Base-by-base conservation (phyloP, 73 alveolate species). In the Uronychia setigera region DNA sequence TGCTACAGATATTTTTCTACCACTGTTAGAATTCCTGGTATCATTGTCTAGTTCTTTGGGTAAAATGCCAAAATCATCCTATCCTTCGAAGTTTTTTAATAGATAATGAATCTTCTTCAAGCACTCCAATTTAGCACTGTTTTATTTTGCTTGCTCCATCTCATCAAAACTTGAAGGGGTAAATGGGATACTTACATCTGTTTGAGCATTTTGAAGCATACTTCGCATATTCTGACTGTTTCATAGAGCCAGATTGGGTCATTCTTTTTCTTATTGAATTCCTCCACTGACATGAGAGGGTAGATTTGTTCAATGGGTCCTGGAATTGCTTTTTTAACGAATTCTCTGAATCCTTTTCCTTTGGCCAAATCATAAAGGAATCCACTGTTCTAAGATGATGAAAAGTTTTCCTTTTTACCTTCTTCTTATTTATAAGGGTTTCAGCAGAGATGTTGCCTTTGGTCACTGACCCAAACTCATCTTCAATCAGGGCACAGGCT, bases 201-300 rank as follows among this genome's bases (percentile, higher is more conserved):
- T 29, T 60, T 81, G 9, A 81, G 29, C 31, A 81, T 30, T 0
- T 31, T 29, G 76, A 34, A 81, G 31, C 88, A 81, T 0, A 34
- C 81, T 1, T 81, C 88, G 9, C 88, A 81, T 27, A 60, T 27
- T 0, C 60, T 29, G 33, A 81, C 58, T 59, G 75, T 26, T 60
- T 58, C 31, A 59, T 59, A 81, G 26, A 81, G 60, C 88, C 88
- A 81, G 1, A 1, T 60, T 25, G 88, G 88, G 35, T 81, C 81
- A 1, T 81, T 29, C 25, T 35, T 60, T 34, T 81, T 81, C 26
- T 58, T 29, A 1, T 29, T 0, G 75, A 29, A 81, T 33, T 27
- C 31, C 1, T 81, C 78, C n/a, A 0, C 1, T 19, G 33, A 29
- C 81, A 81, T 58, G 0, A 27, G 0, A 27, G 79, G 60, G 75